Evolutionary conservation across 108 stramenopile genomes (phyloP).

Genomic region (Cyclotella atomus): DNA sequence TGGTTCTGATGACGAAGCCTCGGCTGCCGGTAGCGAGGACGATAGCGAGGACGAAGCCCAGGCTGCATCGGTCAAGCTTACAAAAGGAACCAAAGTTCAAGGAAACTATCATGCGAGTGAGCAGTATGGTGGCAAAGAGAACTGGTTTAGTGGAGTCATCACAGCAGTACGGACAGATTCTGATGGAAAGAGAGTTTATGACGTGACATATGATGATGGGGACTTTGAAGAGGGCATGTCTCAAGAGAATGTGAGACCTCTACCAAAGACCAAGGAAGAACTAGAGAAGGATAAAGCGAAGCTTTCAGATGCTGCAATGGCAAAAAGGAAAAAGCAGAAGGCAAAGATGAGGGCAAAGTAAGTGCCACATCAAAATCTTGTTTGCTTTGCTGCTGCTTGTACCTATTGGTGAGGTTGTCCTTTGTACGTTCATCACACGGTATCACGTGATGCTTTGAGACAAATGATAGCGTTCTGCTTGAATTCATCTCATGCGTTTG

Average conservation of each 20-base stretch:
- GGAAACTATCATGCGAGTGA: conserved; percentile 82
- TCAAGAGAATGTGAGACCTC: conserved; percentile 62
- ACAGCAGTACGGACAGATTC: conserved; percentile 45
- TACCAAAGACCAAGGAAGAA: conserved; percentile 55
- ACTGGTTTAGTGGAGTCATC: conserved; percentile 77
- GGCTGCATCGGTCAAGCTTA: conserved; percentile 31
- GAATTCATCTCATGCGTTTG: conserved; percentile 45
- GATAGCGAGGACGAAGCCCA: conserved; percentile 43
- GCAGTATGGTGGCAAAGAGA: conserved; percentile 75
- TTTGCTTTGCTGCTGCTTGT: conserved; percentile 19
- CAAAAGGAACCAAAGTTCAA: conserved; percentile 67
- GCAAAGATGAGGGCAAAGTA: conserved; percentile 81
- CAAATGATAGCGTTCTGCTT: conserved; percentile 56
- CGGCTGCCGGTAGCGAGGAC: conserved; percentile 37
- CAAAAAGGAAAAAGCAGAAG: conserved; percentile 67
- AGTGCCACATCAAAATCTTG: conserved; percentile 22
- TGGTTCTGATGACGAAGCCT: conserved; percentile 41
- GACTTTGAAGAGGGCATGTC: conserved; percentile 84
- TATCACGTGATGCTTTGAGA: conserved; percentile 43
- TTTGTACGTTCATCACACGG: conserved; percentile 40
- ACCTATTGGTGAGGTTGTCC: conserved; percentile 39
- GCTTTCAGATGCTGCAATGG: conserved; percentile 29
- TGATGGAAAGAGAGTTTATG: conserved; percentile 61
- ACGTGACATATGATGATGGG: conserved; percentile 88
- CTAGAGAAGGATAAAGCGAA: conserved; percentile 52